Conservation (phyloP, 179 eudicot genomes). For the Gypsophila paniculata region DNA sequence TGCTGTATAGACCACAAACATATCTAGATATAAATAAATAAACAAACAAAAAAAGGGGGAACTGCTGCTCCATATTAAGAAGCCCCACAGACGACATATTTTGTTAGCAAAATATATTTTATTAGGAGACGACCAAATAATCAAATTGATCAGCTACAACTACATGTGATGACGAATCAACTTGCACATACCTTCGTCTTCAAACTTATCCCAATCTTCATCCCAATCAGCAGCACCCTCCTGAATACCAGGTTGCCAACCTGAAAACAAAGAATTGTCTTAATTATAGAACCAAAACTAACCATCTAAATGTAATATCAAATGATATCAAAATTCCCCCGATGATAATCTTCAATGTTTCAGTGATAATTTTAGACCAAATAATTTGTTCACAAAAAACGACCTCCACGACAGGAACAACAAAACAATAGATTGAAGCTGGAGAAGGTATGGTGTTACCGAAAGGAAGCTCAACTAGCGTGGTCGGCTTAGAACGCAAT, state of each 20-base stretch:
- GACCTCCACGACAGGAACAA: neutral
- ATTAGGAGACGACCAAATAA: neutral
- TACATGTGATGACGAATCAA: neutral
- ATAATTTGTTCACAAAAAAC: neutral
- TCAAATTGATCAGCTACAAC: neutral
- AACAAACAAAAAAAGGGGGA: neutral
- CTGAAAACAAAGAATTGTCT: slow-evolving; percentile 33
- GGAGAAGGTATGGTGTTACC: slow-evolving; percentile 43
- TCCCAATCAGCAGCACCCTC: slow-evolving; percentile 93
- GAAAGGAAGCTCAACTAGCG: slow-evolving; percentile 91
- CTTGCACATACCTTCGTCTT: slow-evolving; percentile 76
- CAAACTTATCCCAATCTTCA: slow-evolving; percentile 93
- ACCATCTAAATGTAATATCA: neutral
- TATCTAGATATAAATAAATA: neutral
- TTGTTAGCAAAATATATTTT: neutral
- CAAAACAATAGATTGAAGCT: slow-evolving; percentile 10
- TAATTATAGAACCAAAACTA: slow-evolving; percentile 10
- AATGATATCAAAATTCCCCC: neutral
- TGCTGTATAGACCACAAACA: neutral
- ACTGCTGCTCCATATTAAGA: neutral
- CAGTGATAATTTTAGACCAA: neutral
- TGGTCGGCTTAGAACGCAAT: slow-evolving; percentile 80
- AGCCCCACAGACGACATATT: neutral
- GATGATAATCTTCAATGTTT: neutral
- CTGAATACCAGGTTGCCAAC: slow-evolving; percentile 97